Evolutionary conservation across 148 eudicot species (phyloP).

Genomic region (Pharnaceum exiguum): DNA sequence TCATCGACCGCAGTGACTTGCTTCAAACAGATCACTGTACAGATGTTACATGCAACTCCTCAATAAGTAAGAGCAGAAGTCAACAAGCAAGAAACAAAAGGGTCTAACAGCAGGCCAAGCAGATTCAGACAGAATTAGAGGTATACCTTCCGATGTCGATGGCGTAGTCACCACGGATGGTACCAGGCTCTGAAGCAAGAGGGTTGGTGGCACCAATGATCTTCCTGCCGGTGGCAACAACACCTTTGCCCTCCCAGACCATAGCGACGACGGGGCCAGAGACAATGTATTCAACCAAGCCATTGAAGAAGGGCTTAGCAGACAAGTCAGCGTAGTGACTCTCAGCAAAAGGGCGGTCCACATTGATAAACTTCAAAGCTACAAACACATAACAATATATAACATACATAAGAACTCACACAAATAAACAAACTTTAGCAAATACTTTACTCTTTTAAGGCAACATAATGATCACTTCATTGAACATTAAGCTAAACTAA

Average conservation of each 20-base stretch:
- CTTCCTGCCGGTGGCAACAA: slow-evolving; percentile 78
- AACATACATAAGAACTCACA: neutral
- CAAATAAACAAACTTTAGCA: neutral
- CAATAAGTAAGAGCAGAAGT: too few relatives aligned
- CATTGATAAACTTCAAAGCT: slow-evolving; percentile 70
- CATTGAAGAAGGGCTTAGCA: slow-evolving; percentile 79
- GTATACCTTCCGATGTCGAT: slow-evolving; percentile 84
- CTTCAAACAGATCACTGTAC: too few relatives aligned
- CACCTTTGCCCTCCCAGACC: slow-evolving; percentile 97
- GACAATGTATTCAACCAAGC: slow-evolving; percentile 78
- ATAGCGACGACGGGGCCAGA: slow-evolving; percentile 95
- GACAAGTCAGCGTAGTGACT: slow-evolving; percentile 83
- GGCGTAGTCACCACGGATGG: slow-evolving; percentile 94
- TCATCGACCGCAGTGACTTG: too few relatives aligned
- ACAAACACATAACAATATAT: slow-evolving; percentile 7
- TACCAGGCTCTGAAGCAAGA: slow-evolving; percentile 80
- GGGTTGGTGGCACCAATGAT: slow-evolving; percentile 97
- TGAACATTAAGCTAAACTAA: too few relatives aligned
- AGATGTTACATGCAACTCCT: too few relatives aligned
- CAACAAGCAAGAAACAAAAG: neutral
- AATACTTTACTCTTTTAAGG: neutral
- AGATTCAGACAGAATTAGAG: neutral
- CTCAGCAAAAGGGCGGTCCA: slow-evolving; percentile 80
- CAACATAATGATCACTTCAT: too few relatives aligned
- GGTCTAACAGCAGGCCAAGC: too few relatives aligned